Evolutionary conservation across 2,329 filamentous ascomycete genomes (phyloP).

Genomic region (Calonectria pseudoreteaudii): DNA sequence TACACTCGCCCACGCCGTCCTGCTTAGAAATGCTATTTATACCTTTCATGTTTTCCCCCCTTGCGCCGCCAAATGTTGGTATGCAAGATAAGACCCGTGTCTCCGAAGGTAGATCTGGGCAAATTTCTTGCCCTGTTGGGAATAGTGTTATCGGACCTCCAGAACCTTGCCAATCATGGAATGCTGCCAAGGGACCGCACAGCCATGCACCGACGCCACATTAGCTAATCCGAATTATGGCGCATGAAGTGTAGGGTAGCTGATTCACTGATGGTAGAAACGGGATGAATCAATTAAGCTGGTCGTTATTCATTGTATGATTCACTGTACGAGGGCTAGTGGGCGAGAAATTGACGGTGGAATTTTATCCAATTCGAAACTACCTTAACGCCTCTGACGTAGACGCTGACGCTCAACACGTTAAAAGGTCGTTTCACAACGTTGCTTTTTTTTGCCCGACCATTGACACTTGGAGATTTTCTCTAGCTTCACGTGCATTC

Average conservation of each 20-base stretch:
- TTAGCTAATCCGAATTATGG: not conserved
- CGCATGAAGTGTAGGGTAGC: not conserved
- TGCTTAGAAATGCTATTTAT: not conserved
- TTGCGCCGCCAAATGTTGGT: not conserved
- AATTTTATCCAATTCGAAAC: not conserved
- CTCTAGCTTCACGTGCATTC: not conserved
- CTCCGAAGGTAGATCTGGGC: slow-evolving; percentile 9
- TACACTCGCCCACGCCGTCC: not conserved
- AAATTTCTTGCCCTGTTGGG: slow-evolving; percentile 12
- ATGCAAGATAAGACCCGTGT: slow-evolving; percentile 20
- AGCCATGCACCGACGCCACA: not conserved
- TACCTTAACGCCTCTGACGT: not conserved
- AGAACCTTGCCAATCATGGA: not conserved
- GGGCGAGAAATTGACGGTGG: not conserved
- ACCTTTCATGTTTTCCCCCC: not conserved
- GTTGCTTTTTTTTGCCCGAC: not conserved
- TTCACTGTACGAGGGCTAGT: no score
- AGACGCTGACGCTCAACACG: not conserved
- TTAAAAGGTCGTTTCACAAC: not conserved
- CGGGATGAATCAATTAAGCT: not conserved
- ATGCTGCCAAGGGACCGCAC: not conserved
- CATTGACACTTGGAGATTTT: not conserved
- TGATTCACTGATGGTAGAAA: not conserved
- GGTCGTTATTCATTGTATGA: not conserved
- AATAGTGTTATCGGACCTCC: slow-evolving; percentile 14